Percentiles rank a stretch among this genome's conserved stretches.
These are phyloP conservation scores for Marsdenia floribunda DNA, from an alignment of 257 asterid genomes.

Conservation along the genomic window DNA sequence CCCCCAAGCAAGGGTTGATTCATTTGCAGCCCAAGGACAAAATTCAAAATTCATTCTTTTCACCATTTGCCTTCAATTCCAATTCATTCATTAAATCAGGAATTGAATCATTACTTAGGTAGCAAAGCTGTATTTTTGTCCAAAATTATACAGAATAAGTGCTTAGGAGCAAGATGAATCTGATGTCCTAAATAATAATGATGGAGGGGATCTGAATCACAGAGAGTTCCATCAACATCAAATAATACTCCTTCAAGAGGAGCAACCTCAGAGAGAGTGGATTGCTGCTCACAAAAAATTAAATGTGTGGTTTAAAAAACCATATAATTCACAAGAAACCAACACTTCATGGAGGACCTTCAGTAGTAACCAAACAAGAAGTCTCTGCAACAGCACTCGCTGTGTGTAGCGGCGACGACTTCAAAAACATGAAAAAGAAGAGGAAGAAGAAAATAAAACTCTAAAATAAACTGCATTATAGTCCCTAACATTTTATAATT, in stretches of 20 bases:
- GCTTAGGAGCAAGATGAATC: not conserved
- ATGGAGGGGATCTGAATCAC: slow-evolving; percentile 93
- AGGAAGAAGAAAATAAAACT: no score
- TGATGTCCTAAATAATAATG: not conserved
- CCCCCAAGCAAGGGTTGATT: slow-evolving; percentile 48
- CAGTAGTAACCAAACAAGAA: no score
- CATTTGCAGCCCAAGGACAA: slow-evolving; percentile 18
- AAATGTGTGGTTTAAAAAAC: not conserved
- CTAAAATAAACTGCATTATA: no score
- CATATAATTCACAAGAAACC: not conserved
- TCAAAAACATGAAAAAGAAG: no score
- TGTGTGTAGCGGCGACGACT: no score
- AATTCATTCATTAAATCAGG: slow-evolving; percentile 1
- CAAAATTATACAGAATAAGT: not conserved
- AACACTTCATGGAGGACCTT: not conserved
- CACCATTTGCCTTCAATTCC: not conserved
- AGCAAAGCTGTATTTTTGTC: slow-evolving; percentile 22
- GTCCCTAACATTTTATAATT: no score
- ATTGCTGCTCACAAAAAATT: slow-evolving; percentile 27
- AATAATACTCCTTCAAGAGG: slow-evolving; percentile 91
- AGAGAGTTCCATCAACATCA: slow-evolving; percentile 87
- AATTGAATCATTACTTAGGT: not conserved
- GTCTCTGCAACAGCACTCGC: no score
- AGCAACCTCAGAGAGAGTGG: slow-evolving; percentile 57
- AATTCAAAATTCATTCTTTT: not conserved